Conservation (phyloP, 140 eudicot species). For the Bidens hawaiensis region DNA sequence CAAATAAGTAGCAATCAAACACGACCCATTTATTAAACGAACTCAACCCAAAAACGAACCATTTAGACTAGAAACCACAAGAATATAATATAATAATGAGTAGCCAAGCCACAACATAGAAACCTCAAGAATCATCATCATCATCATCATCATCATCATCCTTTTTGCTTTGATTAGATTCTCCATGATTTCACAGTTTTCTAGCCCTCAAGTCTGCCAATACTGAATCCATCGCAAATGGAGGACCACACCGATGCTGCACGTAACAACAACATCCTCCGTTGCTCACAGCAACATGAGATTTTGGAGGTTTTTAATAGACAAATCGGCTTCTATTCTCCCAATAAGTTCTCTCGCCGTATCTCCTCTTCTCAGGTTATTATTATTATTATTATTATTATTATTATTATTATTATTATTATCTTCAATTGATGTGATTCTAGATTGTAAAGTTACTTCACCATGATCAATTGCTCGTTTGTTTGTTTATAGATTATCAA, state of each 20-base stretch:
- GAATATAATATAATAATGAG: no score
- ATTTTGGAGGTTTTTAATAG: constrained; percentile 29
- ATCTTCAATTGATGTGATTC: not conserved
- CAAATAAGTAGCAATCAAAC: no score
- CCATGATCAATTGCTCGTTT: no score
- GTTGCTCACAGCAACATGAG: constrained; percentile 1
- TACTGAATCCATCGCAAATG: constrained; percentile 10
- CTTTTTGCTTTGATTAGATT: not conserved
- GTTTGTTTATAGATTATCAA: not conserved
- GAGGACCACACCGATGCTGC: no score
- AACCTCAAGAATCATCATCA: not conserved
- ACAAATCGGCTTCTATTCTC: constrained; percentile 48
- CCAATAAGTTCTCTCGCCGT: constrained; percentile 15
- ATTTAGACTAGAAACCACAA: no score
- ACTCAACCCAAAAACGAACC: no score
- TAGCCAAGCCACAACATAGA: not conserved
- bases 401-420: not conserved
- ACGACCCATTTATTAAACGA: no score
- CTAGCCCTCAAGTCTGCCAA: no score
- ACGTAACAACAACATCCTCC: no score
- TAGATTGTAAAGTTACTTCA: no score
- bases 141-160: not conserved
- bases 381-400: no score
- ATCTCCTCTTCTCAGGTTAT: constrained; percentile 8
- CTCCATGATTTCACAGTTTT: not conserved